Evolutionary conservation across 2,329 filamentous ascomycete genomes (phyloP).

Genomic region (Metarhizium guizhouense): DNA sequence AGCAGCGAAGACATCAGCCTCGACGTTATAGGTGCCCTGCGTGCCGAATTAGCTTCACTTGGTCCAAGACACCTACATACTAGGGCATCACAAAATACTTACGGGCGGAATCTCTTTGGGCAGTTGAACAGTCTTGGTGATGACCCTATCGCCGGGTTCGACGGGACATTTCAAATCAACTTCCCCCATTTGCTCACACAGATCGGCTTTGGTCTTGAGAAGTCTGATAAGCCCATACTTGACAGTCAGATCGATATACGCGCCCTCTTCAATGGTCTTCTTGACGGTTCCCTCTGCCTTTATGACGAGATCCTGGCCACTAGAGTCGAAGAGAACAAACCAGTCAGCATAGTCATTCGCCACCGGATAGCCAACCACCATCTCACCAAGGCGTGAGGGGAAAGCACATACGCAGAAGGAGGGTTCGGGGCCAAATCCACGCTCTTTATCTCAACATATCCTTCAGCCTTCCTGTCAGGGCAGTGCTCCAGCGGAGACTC

Average conservation of each 20-base stretch:
- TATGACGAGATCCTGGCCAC: conserved; percentile 71
- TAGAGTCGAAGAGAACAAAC: conserved; percentile 27
- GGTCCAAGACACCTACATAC: too few relatives aligned
- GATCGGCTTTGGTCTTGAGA: conserved; percentile 69
- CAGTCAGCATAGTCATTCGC: conserved; percentile 10
- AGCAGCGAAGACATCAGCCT: conserved; percentile 72
- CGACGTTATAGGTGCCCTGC: conserved; percentile 82
- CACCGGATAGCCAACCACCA: background rate
- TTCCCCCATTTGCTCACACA: conserved; percentile 83
- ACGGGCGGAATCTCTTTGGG: conserved; percentile 84
- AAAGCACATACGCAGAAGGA: conserved; percentile 59
- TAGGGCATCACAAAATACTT: conserved; percentile 30
- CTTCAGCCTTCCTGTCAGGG: conserved; percentile 49
- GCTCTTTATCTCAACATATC: conserved; percentile 67
- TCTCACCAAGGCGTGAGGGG: background rate
- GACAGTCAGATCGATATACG: conserved; percentile 74
- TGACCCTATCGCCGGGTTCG: conserved; percentile 61
- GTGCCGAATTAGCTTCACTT: background rate
- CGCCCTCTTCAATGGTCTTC: conserved; percentile 64
- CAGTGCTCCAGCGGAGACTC: conserved; percentile 82
- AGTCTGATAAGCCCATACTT: conserved; percentile 92
- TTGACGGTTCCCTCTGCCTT: conserved; percentile 67
- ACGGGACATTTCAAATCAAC: conserved; percentile 87
- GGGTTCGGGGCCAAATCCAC: conserved; percentile 84
- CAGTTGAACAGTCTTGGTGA: conserved; percentile 77